A percentile compares a stretch with the other conserved stretches of the same genome.
Evolutionary conservation across 2,329 filamentous ascomycete genomes (phyloP).

Genomic region (Colletotrichum sp.): DNA sequence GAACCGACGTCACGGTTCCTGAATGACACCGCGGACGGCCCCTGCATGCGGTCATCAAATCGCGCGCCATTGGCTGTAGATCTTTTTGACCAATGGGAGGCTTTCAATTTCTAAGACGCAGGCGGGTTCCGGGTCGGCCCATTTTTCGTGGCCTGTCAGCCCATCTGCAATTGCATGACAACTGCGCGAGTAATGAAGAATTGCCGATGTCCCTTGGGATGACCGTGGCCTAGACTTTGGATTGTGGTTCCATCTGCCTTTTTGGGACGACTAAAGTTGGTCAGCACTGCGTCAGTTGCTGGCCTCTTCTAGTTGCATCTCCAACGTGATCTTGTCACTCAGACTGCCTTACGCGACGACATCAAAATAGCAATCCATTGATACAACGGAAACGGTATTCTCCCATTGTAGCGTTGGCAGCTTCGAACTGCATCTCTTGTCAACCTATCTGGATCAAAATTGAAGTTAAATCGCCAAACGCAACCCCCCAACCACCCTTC

Average conservation of each 20-base stretch:
- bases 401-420: no score
- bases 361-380: no score
- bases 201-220: background rate
- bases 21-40: background rate
- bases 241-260: background rate
- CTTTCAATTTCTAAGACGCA: background rate
- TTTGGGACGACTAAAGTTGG: background rate
- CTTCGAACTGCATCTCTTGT: no score
- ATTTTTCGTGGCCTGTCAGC: conserved; percentile 2
- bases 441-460: no score
- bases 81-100: background rate
- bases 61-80: background rate
- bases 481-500: no score
- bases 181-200: background rate
- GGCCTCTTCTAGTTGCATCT: no score
- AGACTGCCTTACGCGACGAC: no score
- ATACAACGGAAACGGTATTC: no score
- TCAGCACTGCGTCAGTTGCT: background rate
- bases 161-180: conserved; percentile 8
- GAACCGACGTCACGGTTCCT: conserved; percentile 18
- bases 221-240: background rate
- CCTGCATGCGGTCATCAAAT: conserved; percentile 9
- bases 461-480: no score
- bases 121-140: background rate
- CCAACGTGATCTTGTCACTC: no score